Conservation (phyloP, 1,284 basidiomycete species). For the Earliella scabrosa region DNA sequence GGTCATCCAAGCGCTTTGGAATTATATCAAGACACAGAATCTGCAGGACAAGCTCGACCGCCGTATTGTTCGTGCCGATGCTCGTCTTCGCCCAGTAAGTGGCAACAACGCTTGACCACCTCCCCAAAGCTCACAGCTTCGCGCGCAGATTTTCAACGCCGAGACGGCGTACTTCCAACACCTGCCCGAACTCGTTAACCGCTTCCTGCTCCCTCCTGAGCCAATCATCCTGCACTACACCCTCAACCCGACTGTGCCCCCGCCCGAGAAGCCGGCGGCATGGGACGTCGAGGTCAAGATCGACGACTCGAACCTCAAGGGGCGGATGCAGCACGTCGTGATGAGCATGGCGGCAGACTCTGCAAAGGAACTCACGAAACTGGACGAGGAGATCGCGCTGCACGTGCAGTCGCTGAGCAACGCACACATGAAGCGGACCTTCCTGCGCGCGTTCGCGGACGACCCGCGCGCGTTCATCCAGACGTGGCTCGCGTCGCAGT, state of each 20-base stretch:
- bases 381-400: conserved; percentile 90
- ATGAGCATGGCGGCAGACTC: conserved; percentile 75
- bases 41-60: conserved; percentile 92
- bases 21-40: conserved; percentile 87
- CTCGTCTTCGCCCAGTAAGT: conserved; percentile 65
- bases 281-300: conserved; percentile 92
- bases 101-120: too few species aligned
- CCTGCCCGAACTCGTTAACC: conserved; percentile 86
- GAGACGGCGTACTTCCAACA: conserved; percentile 79
- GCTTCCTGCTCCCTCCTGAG: conserved; percentile 78
- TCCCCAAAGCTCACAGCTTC: neutral
- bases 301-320: conserved; percentile 81
- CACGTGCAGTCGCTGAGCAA: conserved; percentile 85
- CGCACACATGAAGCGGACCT: conserved; percentile 85
- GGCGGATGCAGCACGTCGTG: conserved; percentile 75
- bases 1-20: conserved; percentile 88
- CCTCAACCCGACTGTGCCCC: conserved; percentile 59
- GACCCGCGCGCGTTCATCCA: conserved; percentile 86
- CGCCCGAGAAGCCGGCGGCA: conserved; percentile 68
- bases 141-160: conserved; percentile 63
- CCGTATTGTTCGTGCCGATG: conserved; percentile 79
- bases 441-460: conserved; percentile 82
- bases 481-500: conserved; percentile 90
- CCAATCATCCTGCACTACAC: conserved; percentile 88
- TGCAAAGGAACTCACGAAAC: conserved; percentile 66